These are phyloP conservation scores for Sarocladium strictum DNA, from an alignment of 2,329 filamentous ascomycete genomes.

Conservation along the genomic window DNA sequence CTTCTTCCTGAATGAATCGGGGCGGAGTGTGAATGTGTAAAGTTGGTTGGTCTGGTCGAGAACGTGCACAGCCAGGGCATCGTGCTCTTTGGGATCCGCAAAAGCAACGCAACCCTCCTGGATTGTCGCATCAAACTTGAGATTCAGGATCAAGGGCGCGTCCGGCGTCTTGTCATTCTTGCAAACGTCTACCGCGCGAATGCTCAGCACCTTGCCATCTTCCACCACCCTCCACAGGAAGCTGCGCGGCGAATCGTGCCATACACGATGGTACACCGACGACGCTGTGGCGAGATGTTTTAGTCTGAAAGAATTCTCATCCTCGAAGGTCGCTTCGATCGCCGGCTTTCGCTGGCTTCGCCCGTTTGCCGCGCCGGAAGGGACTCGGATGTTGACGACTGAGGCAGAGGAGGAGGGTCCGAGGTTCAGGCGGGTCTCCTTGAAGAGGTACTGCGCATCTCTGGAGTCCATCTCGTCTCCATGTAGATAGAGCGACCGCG, in stretches of 20 bases:
- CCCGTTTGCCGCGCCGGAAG: constrained; percentile 43
- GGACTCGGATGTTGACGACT: constrained; percentile 64
- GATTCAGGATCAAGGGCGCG: constrained; percentile 67
- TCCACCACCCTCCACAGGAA: constrained; percentile 91
- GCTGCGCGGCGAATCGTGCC: constrained; percentile 69
- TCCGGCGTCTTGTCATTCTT: constrained; percentile 59
- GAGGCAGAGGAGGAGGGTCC: constrained; percentile 65
- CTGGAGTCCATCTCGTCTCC: constrained; percentile 63
- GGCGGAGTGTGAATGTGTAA: constrained; percentile 76
- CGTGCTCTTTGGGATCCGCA: constrained; percentile 70
- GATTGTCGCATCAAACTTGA: constrained; percentile 70
- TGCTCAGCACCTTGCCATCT: constrained; percentile 70
- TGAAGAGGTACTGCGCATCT: constrained; percentile 65
- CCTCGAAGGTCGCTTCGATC: constrained; percentile 42
- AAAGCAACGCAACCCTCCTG: constrained; percentile 75
- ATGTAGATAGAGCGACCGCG: constrained; percentile 31
- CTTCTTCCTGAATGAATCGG: constrained; percentile 72
- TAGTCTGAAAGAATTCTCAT: constrained; percentile 67
- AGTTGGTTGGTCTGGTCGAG: constrained; percentile 74
- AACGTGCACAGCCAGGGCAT: constrained; percentile 72
- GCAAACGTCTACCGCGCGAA: constrained; percentile 76
- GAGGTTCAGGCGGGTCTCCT: constrained; percentile 80
- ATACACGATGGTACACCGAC: constrained; percentile 77
- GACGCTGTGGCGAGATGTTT: constrained; percentile 71
- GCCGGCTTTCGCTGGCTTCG: constrained; percentile 33